phyloP scores from a whole-genome alignment of 2,329 filamentous ascomycete species.

The Byssochlamys sp. region DNA sequence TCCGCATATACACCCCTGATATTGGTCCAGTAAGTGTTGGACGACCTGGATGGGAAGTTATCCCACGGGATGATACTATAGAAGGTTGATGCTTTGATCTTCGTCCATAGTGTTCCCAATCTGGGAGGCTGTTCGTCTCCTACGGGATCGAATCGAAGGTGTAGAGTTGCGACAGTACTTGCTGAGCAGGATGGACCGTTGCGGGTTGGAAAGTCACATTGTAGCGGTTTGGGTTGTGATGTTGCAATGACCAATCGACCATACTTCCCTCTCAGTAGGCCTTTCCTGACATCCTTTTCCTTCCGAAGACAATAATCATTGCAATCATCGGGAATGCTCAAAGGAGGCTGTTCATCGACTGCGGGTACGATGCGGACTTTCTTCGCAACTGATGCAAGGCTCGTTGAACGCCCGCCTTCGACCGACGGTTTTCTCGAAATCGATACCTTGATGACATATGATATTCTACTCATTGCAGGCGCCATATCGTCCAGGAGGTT shows the following conservation, averaged over 20 bases:
- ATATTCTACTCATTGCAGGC: conserved; percentile 53
- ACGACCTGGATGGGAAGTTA: conserved; percentile 39
- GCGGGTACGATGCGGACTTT: conserved; percentile 53
- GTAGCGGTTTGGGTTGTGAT: conserved; percentile 48
- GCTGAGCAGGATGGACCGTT: conserved; percentile 23
- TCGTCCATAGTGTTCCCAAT: conserved; percentile 44
- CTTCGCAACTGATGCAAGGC: conserved; percentile 43
- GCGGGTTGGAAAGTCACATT: conserved; percentile 36
- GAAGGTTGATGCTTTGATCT: conserved; percentile 50
- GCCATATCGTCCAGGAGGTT: conserved; percentile 51
- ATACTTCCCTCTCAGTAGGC: conserved; percentile 48
- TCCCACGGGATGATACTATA: conserved; percentile 45
- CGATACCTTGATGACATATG: conserved; percentile 46
- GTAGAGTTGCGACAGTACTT: conserved; percentile 47
- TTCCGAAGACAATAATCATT: conserved; percentile 44
- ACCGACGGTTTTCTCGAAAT: conserved; percentile 31
- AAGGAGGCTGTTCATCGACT: conserved; percentile 50
- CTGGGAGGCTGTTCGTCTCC: conserved; percentile 44
- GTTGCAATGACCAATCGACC: conserved; percentile 51
- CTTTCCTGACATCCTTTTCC: conserved; percentile 53
- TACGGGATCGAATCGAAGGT: conserved; percentile 52
- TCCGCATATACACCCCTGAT: conserved; percentile 46
- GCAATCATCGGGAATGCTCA: conserved; percentile 40
- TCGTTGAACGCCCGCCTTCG: conserved; percentile 28
- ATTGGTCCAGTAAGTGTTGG: conserved; percentile 30